A percentile compares a stretch with the other conserved stretches of the same genome.
Evolutionary conservation across 2,329 filamentous ascomycete species (phyloP).

Genomic region (Hypoxylon sp.): DNA sequence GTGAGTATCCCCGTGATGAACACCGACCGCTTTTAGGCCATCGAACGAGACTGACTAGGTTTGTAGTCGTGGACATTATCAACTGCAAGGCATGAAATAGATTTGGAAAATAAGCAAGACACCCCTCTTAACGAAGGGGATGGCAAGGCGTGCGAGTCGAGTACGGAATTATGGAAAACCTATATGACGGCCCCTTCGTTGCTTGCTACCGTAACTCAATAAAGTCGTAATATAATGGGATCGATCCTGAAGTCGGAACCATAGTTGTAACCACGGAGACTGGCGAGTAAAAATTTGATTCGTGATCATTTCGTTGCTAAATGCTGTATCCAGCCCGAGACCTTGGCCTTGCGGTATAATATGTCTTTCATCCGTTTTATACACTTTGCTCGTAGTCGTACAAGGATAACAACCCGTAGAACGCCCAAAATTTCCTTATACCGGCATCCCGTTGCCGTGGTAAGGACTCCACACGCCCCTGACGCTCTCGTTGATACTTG

Average conservation of each 20-base stretch:
- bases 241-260: not conserved
- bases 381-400: conserved; percentile 34
- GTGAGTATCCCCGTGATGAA: conserved; percentile 66
- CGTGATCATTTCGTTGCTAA: conserved; percentile 23
- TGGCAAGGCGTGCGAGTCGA: conserved; percentile 10
- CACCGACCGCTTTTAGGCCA: conserved; percentile 2
- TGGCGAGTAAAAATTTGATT: conserved; percentile 14
- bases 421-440: conserved; percentile 57
- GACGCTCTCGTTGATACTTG: conserved; percentile 75
- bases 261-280: not conserved
- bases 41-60: conserved; percentile 24
- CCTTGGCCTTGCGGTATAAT: conserved; percentile 20
- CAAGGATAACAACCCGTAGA: conserved; percentile 31
- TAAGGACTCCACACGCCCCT: conserved; percentile 80
- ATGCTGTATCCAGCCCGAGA: conserved; percentile 16
- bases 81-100: conserved; percentile 66
- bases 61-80: conserved; percentile 71
- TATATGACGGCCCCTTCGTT: conserved; percentile 10
- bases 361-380: conserved; percentile 30
- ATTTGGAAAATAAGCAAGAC: not conserved
- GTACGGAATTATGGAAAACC: conserved; percentile 11
- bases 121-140: conserved; percentile 17
- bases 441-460: conserved; percentile 71
- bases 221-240: conserved; percentile 9
- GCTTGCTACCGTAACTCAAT: conserved; percentile 11